Evolutionary conservation across 2,329 filamentous ascomycete species (phyloP).

Genomic region (Talaromyces albobiverticillius): DNA sequence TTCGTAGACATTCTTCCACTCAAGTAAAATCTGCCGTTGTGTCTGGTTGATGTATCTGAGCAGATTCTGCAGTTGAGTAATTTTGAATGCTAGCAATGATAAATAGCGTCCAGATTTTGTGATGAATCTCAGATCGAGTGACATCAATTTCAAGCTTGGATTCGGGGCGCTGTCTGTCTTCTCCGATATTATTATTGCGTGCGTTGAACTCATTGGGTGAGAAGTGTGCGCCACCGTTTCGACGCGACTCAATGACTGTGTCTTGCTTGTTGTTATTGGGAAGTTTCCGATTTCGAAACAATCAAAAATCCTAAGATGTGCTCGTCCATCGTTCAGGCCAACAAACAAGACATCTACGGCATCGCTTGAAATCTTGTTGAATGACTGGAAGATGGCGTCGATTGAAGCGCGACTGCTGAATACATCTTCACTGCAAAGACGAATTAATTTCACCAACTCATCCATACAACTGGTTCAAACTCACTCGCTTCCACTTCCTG

Average conservation of each 20-base stretch:
- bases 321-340: slow-evolving; percentile 65
- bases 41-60: slow-evolving; percentile 81
- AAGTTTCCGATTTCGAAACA: slow-evolving; percentile 71
- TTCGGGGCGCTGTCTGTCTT: slow-evolving; percentile 20
- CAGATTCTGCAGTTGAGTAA: slow-evolving; percentile 82
- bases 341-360: slow-evolving; percentile 77
- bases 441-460: not conserved
- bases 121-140: slow-evolving; percentile 80
- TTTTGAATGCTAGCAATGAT: slow-evolving; percentile 79
- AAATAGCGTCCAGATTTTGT: slow-evolving; percentile 72
- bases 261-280: slow-evolving; percentile 28
- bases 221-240: slow-evolving; percentile 62
- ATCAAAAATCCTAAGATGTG: slow-evolving; percentile 81
- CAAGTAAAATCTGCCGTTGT: slow-evolving; percentile 71
- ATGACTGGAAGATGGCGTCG: slow-evolving; percentile 65
- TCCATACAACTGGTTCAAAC: slow-evolving; percentile 9
- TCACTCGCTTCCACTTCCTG: slow-evolving; percentile 61
- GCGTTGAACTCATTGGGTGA: slow-evolving; percentile 71
- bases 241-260: slow-evolving; percentile 26
- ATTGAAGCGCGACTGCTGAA: slow-evolving; percentile 69
- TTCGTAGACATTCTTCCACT: slow-evolving; percentile 80
- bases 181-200: slow-evolving; percentile 62
- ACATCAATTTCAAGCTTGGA: slow-evolving; percentile 55
- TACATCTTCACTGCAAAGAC: slow-evolving; percentile 49
- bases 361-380: slow-evolving; percentile 64